Percentiles rank a stretch among this genome's conserved stretches.
phyloP scores from a whole-genome alignment of 768 basidiomycete genomes.

The Boletus subparvulus region DNA sequence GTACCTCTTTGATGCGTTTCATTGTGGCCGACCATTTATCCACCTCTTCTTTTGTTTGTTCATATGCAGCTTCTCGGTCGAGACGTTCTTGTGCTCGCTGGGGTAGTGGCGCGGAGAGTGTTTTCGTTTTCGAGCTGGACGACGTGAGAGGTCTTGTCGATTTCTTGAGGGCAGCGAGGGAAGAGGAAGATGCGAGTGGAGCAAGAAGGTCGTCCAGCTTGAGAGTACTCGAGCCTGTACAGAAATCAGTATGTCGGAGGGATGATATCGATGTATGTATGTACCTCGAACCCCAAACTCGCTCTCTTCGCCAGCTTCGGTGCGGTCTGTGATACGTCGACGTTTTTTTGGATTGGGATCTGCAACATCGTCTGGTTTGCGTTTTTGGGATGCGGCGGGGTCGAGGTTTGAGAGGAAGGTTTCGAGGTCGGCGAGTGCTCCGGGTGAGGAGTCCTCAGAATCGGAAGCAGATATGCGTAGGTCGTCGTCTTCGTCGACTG shows the following conservation, averaged over 20 bases:
- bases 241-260: constrained; percentile 2
- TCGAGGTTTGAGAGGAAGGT: constrained; percentile 71
- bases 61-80: constrained; percentile 92
- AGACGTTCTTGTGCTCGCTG: constrained; percentile 84
- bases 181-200: constrained; percentile 59
- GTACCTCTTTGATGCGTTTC: constrained; percentile 85
- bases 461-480: constrained; percentile 48
- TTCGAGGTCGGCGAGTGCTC: constrained; percentile 68
- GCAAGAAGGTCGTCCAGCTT: constrained; percentile 74
- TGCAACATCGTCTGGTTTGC: constrained; percentile 34
- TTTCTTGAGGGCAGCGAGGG: constrained; percentile 65
- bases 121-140: constrained; percentile 52
- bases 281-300: constrained; percentile 71
- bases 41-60: constrained; percentile 88
- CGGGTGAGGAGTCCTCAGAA: constrained; percentile 50
- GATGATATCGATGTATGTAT: not conserved
- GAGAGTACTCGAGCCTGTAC: constrained; percentile 45
- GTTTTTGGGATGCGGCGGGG: constrained; percentile 55
- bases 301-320: constrained; percentile 76
- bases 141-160: constrained; percentile 63
- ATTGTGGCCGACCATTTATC: constrained; percentile 93
- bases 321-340: constrained; percentile 62
- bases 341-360: constrained; percentile 49
- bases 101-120: constrained; percentile 81
- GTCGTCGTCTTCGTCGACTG: constrained; percentile 38